These are phyloP conservation scores for Mangifera indica DNA, from an alignment of 345 rosid genomes.

Conservation along the genomic window DNA sequence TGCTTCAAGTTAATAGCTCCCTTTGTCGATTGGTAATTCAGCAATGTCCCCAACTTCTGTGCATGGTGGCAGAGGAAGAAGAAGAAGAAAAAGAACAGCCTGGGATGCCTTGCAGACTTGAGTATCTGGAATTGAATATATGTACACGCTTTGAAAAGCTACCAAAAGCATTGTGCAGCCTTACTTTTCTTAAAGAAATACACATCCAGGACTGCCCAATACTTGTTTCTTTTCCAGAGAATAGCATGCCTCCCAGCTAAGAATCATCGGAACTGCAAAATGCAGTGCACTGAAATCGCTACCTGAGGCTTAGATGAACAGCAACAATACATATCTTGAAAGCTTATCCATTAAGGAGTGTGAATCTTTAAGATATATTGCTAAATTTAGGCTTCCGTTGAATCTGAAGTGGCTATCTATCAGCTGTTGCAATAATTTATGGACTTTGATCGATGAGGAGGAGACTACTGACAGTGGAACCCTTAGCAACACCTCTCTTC, in stretches of 20 bases:
- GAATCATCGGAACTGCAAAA: no score
- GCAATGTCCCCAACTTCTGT: neutral
- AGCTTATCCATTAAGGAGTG: no score
- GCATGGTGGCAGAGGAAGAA: conserved; percentile 8
- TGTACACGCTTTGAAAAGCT: neutral
- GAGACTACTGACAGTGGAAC: no score
- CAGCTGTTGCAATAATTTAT: no score
- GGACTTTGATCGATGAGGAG: no score
- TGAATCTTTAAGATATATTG: no score
- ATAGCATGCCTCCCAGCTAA: neutral
- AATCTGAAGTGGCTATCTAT: no score
- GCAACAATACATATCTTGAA: no score
- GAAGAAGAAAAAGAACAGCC: neutral
- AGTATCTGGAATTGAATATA: neutral
- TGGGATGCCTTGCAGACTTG: neutral
- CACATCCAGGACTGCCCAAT: neutral
- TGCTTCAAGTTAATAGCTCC: neutral
- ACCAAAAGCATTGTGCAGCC: neutral
- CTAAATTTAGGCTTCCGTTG: no score
- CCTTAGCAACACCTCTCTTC: no score
- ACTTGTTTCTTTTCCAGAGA: neutral
- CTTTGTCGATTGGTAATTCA: neutral
- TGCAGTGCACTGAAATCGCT: no score
- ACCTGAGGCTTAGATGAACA: no score
- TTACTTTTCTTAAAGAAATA: conserved; percentile 1